Evolutionary conservation across 1,139 yeast genomes (phyloP).

Genomic region (Entelexis sorbosivorans): DNA sequence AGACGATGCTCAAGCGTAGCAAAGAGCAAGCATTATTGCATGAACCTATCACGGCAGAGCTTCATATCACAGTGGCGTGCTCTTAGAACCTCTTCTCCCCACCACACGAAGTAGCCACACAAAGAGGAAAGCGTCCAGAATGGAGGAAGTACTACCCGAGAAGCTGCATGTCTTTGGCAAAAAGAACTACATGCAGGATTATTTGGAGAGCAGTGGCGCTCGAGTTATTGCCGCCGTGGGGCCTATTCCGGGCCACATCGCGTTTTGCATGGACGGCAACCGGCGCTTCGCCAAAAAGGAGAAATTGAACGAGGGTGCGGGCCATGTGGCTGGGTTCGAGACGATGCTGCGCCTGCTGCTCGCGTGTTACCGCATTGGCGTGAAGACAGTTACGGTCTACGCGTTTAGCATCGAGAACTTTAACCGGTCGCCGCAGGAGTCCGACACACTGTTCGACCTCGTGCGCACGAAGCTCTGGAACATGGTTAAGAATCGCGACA

Average conservation of each 20-base stretch:
- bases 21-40: too few species aligned
- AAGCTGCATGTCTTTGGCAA: neutral
- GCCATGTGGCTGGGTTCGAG: constrained; percentile 86
- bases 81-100: too few species aligned
- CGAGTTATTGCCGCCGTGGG: constrained; percentile 5
- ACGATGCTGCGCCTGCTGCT: constrained; percentile 46
- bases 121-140: neutral
- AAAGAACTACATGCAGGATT: neutral
- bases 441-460: constrained; percentile 72
- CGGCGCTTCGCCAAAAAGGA: constrained; percentile 68
- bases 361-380: constrained; percentile 66
- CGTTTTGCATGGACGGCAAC: constrained; percentile 96
- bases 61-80: neutral
- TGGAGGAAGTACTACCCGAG: neutral
- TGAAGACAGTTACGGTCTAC: constrained; percentile 73
- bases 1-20: neutral
- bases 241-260: constrained; percentile 80
- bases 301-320: constrained; percentile 70
- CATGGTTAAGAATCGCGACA: constrained; percentile 33
- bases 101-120: too few species aligned
- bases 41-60: too few species aligned
- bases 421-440: constrained; percentile 70
- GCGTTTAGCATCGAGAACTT: constrained; percentile 95
- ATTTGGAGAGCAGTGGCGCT: constrained; percentile 5
- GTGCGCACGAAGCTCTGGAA: constrained; percentile 57